phyloP scores from a whole-genome alignment of 2,329 filamentous ascomycete species.

The Zalaria sp. region DNA sequence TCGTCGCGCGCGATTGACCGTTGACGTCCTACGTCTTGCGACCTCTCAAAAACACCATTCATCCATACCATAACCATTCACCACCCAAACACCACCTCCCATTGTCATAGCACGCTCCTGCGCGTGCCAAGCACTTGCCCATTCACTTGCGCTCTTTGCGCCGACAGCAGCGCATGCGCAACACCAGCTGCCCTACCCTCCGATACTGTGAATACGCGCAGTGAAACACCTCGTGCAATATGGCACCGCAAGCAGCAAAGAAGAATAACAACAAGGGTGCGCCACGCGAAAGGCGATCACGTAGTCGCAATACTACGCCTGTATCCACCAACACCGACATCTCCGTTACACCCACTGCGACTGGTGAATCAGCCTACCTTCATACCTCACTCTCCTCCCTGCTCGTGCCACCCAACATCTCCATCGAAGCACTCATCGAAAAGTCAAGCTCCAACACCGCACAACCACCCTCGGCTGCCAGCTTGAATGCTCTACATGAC shows the following conservation, averaged over 20 bases:
- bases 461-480: constrained; percentile 41
- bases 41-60: too few species aligned
- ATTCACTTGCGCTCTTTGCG: too few species aligned
- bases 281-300: constrained; percentile 46
- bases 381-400: constrained; percentile 39
- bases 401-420: constrained; percentile 42
- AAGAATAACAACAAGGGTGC: constrained; percentile 12
- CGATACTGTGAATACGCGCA: too few species aligned
- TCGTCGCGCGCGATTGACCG: too few species aligned
- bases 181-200: too few species aligned
- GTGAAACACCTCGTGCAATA: neutral
- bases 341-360: constrained; percentile 31
- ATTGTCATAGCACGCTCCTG: too few species aligned
- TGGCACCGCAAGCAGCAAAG: constrained; percentile 12
- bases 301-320: constrained; percentile 68
- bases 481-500: constrained; percentile 50
- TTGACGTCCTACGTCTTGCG: too few species aligned
- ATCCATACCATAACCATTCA: too few species aligned
- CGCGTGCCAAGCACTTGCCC: too few species aligned
- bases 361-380: constrained; percentile 45
- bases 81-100: too few species aligned
- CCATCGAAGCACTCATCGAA: constrained; percentile 58
- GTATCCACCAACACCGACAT: constrained; percentile 31
- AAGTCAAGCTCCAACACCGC: constrained; percentile 39
- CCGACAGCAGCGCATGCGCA: too few species aligned